A percentile compares a stretch with the other conserved stretches of the same genome.
These are phyloP conservation scores for Pelargonium fulgidum DNA, from an alignment of 441 rosid genomes.

Conservation along the genomic window DNA sequence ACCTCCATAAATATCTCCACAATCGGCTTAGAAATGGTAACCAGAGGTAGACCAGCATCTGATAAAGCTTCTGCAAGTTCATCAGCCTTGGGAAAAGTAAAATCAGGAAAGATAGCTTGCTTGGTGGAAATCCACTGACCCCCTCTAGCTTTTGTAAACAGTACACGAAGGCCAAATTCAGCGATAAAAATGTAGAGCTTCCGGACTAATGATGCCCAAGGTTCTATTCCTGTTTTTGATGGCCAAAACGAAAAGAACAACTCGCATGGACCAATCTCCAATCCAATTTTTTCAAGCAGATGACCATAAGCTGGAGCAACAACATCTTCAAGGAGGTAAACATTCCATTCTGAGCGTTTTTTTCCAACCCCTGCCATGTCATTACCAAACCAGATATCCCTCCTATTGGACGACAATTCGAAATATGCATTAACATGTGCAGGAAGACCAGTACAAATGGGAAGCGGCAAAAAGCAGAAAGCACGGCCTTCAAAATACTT, in stretches of 20 bases:
- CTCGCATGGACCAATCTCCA: conserved; percentile 79
- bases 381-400: conserved; percentile 99
- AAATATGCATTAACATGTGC: conserved; percentile 92
- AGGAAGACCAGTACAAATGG: conserved; percentile 88
- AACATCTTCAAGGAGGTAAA: conserved; percentile 75
- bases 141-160: conserved; percentile 86
- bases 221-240: conserved; percentile 58
- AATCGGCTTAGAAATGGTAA: conserved; percentile 52
- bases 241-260: conserved; percentile 91
- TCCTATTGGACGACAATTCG: conserved; percentile 93
- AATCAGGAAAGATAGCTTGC: conserved; percentile 93
- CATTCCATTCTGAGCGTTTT: conserved; percentile 93
- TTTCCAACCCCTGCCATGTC: conserved; percentile 99
- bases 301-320: conserved; percentile 89
- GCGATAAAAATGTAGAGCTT: conserved; percentile 68
- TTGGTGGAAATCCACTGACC: conserved; percentile 94
- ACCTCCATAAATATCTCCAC: conserved; percentile 70
- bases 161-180: conserved; percentile 62
- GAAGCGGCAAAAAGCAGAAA: conserved; percentile 92
- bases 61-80: conserved; percentile 79
- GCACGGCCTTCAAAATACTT: conserved; percentile 86
- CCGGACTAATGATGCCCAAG: conserved; percentile 90
- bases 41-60: conserved; percentile 83
- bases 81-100: conserved; percentile 52
- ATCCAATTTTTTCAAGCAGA: conserved; percentile 87